Base-by-base conservation (phyloP, 345 rosid genomes). In the Trapa bicornis region DNA sequence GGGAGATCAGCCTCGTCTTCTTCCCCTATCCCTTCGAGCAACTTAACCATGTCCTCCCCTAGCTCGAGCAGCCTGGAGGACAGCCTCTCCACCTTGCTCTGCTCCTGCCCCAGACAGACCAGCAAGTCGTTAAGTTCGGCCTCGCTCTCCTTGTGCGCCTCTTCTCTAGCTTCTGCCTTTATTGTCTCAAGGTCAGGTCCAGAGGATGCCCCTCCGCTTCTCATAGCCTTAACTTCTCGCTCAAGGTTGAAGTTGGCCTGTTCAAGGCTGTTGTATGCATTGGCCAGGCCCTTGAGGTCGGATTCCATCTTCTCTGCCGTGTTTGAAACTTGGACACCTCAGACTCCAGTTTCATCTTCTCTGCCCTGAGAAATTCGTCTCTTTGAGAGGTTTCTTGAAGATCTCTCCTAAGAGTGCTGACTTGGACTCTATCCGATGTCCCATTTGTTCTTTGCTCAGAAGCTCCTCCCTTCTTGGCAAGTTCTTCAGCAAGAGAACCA, bases 71-170 rank as follows among this genome's bases (percentile, higher is more conserved):
- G 73, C 80, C 77, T 89, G 9, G 90, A 71, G 13, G 81, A 87
- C 76, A 94, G 83, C 72, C 80, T 91, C 72, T 91, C 99, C 70
- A 89, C 99, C 81, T 80, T 87, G 76, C 96, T 95, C 81, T 91
- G 97, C 61, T 95, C 99, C 77, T 95, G 97, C 0, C 99, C 99
- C 0, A 95, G 89, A 80, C 99, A 95, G 13, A 95, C 99, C 2
- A 95, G 84, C 84, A 95, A 80, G 79, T 95, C 99, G 14, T 82
- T 95, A 75, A 95, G 78, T 70, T 95, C 99, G 9, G 77, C 93
- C 76, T 95, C 99, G 17, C 94, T 90, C 79, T 94, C 99, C 77
- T 85, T 90, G 85, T 79, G 90, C 14, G 97, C 96, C 81, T 94
- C 99, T 70, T 91, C 97, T 81, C 90, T 83, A 3, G 93, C 97